Percentiles rank a stretch among this genome's conserved stretches.
Evolutionary conservation across 1,284 basidiomycete species (phyloP).

Genomic region (Exsudoporus floridanus): DNA sequence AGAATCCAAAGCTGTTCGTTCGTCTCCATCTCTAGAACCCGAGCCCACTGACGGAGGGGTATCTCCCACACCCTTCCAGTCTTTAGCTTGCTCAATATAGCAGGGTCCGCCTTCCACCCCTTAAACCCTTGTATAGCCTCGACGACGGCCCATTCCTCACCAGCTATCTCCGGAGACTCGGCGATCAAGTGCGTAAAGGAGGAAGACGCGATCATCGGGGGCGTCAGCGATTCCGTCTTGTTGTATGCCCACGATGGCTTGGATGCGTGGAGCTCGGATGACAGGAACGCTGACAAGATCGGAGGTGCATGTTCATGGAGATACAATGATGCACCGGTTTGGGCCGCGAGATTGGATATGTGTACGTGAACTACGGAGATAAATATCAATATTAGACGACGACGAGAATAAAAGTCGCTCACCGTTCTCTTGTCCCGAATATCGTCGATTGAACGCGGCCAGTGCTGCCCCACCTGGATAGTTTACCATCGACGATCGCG

Average conservation of each 20-base stretch:
- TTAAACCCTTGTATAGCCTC: conserved; percentile 50
- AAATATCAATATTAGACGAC: conserved; percentile 1
- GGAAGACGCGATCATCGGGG: conserved; percentile 39
- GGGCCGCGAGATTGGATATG: conserved; percentile 80
- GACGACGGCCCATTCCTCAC: conserved; percentile 42
- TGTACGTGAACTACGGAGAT: conserved; percentile 57
- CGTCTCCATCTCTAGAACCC: conserved; percentile 43
- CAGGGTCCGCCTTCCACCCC: conserved; percentile 42
- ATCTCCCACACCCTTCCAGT: conserved; percentile 29
- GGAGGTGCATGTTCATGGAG: conserved; percentile 69
- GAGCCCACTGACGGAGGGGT: conserved; percentile 22
- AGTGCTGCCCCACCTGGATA: conserved; percentile 91
- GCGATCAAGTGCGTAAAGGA: conserved; percentile 64
- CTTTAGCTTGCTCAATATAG: conserved; percentile 16
- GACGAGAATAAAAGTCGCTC: conserved; percentile 8
- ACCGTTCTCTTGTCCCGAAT: conserved; percentile 38
- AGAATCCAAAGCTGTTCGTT: conserved; percentile 55
- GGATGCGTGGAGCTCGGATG: conserved; percentile 1
- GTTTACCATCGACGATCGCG: conserved; percentile 68
- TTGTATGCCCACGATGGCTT: conserved; percentile 62
- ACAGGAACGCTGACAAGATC: conserved; percentile 22
- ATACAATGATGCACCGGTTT: conserved; percentile 91
- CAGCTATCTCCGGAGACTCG: conserved; percentile 33
- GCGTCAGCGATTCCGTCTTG: conserved; percentile 69
- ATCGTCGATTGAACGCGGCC: conserved; percentile 55